Percentiles rank a stretch among this genome's conserved stretches.
These are phyloP conservation scores for Rhizomucor miehei DNA, from an alignment of 371 early-diverging fungal species.

Conservation along the genomic window DNA sequence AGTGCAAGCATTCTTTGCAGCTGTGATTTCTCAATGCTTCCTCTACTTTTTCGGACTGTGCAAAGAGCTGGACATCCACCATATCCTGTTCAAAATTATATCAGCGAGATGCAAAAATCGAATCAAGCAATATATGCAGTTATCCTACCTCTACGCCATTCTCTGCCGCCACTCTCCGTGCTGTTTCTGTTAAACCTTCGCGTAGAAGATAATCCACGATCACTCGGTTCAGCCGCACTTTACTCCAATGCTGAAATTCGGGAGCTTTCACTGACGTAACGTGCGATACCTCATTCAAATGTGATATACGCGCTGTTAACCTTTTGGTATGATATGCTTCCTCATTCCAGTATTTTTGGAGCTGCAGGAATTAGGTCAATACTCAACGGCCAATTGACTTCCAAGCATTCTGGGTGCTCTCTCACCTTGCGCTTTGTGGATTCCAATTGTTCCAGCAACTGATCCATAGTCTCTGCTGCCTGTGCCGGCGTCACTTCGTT, in stretches of 20 bases:
- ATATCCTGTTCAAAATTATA: constrained; percentile 57
- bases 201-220: constrained; percentile 93
- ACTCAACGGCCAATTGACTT: not conserved
- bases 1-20: constrained; percentile 83
- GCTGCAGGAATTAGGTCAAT: constrained; percentile 36
- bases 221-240: constrained; percentile 78
- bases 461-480: constrained; percentile 56
- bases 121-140: not conserved
- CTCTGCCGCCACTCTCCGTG: constrained; percentile 62
- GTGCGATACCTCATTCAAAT: constrained; percentile 67
- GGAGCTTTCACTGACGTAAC: constrained; percentile 61
- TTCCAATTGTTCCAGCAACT: constrained; percentile 61
- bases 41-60: constrained; percentile 75
- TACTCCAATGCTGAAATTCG: constrained; percentile 79
- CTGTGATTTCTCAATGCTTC: constrained; percentile 68
- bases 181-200: constrained; percentile 76
- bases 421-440: constrained; percentile 74
- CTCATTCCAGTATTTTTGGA: constrained; percentile 76
- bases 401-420: too few relatives aligned
- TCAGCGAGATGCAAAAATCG: not conserved
- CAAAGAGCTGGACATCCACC: constrained; percentile 89
- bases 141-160: constrained; percentile 62
- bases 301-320: constrained; percentile 69
- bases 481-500: constrained; percentile 40
- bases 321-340: constrained; percentile 64